phyloP scores from a whole-genome alignment of 2,329 filamentous ascomycete species.

The Whalleya microplaca region DNA sequence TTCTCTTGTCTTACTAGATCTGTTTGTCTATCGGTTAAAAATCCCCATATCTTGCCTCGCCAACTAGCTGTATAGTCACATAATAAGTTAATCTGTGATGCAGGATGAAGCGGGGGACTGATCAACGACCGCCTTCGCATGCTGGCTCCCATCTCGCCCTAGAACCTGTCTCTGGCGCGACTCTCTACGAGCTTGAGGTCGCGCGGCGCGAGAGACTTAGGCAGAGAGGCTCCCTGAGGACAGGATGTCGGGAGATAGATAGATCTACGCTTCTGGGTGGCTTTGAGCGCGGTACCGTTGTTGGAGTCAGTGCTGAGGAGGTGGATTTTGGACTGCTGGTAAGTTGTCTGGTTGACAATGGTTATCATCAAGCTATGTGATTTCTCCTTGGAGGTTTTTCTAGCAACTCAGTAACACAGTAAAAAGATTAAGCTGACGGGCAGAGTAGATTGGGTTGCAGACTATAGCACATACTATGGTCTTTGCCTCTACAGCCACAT shows the following conservation, averaged over 20 bases:
- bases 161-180: slow-evolving; percentile 49
- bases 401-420: neutral
- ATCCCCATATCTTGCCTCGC: neutral
- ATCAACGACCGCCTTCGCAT: slow-evolving; percentile 38
- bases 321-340: slow-evolving; percentile 53
- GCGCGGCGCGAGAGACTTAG: slow-evolving; percentile 38
- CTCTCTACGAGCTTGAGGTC: slow-evolving; percentile 45
- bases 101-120: slow-evolving; percentile 9
- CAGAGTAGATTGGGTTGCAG: slow-evolving; percentile 49
- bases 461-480: slow-evolving; percentile 47
- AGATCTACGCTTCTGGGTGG: slow-evolving; percentile 49
- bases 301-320: slow-evolving; percentile 58
- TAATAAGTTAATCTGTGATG: neutral
- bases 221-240: slow-evolving; percentile 39
- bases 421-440: neutral
- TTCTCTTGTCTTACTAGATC: neutral
- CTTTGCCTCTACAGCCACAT: slow-evolving; percentile 10
- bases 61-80: neutral
- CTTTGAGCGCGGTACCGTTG: slow-evolving; percentile 54
- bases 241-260: slow-evolving; percentile 55
- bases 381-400: neutral
- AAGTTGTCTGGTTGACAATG: slow-evolving; percentile 29
- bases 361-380: neutral
- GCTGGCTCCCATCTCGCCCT: slow-evolving; percentile 50
- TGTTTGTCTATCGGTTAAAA: neutral